Percentiles rank a stretch among this genome's conserved stretches.
phyloP scores from a whole-genome alignment of 2,329 filamentous ascomycete genomes.

The Phaeomoniella chlamydospora region DNA sequence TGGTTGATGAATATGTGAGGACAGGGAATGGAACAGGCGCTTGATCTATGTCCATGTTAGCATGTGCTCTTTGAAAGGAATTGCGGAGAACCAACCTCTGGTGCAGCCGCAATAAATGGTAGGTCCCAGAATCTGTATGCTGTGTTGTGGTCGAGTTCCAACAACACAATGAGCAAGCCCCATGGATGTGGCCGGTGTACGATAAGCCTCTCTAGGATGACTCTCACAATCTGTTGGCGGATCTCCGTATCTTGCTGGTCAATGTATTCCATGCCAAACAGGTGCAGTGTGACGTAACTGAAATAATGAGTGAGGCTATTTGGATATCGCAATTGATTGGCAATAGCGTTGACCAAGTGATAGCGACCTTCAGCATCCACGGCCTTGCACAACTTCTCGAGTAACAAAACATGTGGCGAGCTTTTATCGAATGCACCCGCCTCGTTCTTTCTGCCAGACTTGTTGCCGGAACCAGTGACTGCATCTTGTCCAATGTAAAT shows the following conservation, averaged over 20 bases:
- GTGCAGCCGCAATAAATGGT: conserved; percentile 77
- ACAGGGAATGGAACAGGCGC: conserved; percentile 28
- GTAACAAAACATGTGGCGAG: conserved; percentile 53
- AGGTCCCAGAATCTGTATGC: conserved; percentile 86
- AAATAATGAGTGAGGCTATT: conserved; percentile 89
- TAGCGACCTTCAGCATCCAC: conserved; percentile 68
- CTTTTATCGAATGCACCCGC: conserved; percentile 47
- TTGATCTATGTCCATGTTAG: conserved; percentile 18
- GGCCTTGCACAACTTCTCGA: conserved; percentile 64
- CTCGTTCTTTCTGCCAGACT: conserved; percentile 40
- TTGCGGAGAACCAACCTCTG: conserved; percentile 48
- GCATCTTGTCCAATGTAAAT: conserved; percentile 66
- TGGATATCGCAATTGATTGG: conserved; percentile 83
- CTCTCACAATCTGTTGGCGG: conserved; percentile 78
- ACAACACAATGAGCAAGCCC: conserved; percentile 77
- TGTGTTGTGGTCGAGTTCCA: conserved; percentile 84
- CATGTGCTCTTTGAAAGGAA: conserved; percentile 7
- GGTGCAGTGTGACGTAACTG: conserved; percentile 66
- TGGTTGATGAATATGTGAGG: conserved; percentile 30
- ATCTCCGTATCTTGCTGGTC: conserved; percentile 68
- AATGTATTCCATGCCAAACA: conserved; percentile 58
- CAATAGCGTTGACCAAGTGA: conserved; percentile 68
- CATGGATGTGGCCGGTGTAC: conserved; percentile 89
- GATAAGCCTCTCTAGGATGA: conserved; percentile 75
- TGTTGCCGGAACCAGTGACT: conserved; percentile 28